Base-by-base conservation (phyloP, 495 filamentous ascomycete genomes). In the Lasiosphaeriaceae sp. region DNA sequence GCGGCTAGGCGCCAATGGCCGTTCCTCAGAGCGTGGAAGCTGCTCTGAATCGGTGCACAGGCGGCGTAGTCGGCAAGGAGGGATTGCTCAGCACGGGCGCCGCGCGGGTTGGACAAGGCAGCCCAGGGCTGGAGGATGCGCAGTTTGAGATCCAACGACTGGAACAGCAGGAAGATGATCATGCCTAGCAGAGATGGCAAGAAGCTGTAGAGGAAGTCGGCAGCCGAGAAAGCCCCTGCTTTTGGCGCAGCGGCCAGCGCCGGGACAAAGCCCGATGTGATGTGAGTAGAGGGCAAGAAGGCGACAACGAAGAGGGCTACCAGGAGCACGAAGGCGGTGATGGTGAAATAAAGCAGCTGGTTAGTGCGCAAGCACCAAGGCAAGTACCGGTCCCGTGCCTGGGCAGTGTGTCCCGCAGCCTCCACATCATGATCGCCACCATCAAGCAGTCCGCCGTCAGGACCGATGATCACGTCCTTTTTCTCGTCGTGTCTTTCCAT, bases 151-250 rank as follows among this genome's bases (percentile, higher is more conserved):
- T 95, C 90, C 56, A 96, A 79, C 12, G 86, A 77, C 58, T 92
- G 88, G 75, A 88, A 89, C 54, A 80, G 73, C 45, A 96, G 86
- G 71, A 89, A 92, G 22, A 92, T 70, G 23, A 90, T 54, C 62
- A 88, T 87, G 20, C 88, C 92, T 16, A 95, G 76, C 2, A 91
- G 55, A 1, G 86, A 83, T 0, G 92, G 92, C 50, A 96, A 59
- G 67, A 96, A 94, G 67, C 84, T 86, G 77, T 90, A 96, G 50
- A 95, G 72, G 75, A 96, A 96, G 71, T 95, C 88, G 47, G 91
- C 89, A 2, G 89, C 73, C 5, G 90, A 94, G 67, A 92, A 96
- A 34, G 86, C 90, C 34, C 73, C 75, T 0, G 72, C 62, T 12
- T 78, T 80, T 7, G 89, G 85, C 1, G 78, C 74, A 0, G 88